These are phyloP conservation scores for Mercurialis annua DNA, from an alignment of 345 rosid genomes.

Conservation along the genomic window DNA sequence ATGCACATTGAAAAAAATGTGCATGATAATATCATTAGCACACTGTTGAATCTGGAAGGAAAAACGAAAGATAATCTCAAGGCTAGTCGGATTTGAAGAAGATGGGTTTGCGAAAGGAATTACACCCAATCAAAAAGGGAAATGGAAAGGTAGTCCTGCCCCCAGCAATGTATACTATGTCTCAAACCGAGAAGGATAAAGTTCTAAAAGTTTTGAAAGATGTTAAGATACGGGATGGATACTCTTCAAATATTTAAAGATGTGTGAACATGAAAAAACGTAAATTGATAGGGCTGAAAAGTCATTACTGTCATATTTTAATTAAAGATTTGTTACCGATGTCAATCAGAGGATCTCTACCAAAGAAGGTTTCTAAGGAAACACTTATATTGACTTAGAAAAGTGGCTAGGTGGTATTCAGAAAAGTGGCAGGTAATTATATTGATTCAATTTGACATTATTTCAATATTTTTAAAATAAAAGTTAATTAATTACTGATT, in stretches of 20 bases:
- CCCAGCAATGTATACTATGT: neutral
- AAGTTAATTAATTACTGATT: no score
- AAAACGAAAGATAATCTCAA: conserved; percentile 15
- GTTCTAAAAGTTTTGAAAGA: neutral
- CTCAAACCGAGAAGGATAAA: neutral
- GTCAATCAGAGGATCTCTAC: neutral
- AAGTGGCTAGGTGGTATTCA: neutral
- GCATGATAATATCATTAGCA: no score
- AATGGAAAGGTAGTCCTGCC: neutral
- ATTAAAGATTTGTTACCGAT: neutral
- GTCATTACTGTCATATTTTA: conserved; percentile 2
- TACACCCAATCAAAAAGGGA: neutral
- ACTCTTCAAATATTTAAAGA: neutral
- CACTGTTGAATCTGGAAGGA: no score
- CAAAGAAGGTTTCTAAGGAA: neutral
- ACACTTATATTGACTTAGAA: neutral
- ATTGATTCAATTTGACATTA: no score
- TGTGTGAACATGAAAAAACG: neutral
- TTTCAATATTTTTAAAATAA: no score
- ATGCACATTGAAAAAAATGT: no score
- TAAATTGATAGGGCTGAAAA: neutral
- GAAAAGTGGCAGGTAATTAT: neutral
- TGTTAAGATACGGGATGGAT: neutral
- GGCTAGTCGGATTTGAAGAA: neutral
- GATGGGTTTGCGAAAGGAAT: neutral